Evolutionary conservation across 768 basidiomycete genomes (phyloP), one percentile per base, ranked within the genome.

Genomic region (Podaxis pistillaris): DNA sequence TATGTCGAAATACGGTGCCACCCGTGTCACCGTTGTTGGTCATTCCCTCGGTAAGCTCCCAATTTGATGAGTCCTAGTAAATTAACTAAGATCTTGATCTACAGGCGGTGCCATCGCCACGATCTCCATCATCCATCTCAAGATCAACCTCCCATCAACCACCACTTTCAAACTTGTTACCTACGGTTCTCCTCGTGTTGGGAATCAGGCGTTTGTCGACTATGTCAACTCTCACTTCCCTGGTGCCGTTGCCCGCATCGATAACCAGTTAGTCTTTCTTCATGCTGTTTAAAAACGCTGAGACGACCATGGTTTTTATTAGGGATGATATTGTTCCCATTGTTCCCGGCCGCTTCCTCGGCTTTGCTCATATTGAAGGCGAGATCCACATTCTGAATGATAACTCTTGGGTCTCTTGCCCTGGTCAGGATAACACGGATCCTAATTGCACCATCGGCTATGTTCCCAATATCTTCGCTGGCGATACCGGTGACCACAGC

Each of bases 71-170:
- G 5, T 17, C 1, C 44, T 6, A 46, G 8, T 4, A 19, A 19
- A 6, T 19, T 46, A 9, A 17, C 19, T 19, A 17, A 46, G 9
- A 19, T 3, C 40, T 41, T 53, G 33, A 72, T 41, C 61, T 67
- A n/a, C 69, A 76, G 75, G 76, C 44, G 77, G 73, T 52, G 77
- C 79, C 4, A 66, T 79, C 28, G 71, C 75, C 22, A 75, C 85
- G 3, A 72, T 86, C 41, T 82, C 84, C 59, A 73, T 80, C 5
- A 73, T 86, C n/a, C 83, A 77, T 68, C 76, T 86, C 4, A 81
- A 82, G n/a, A 15, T 70, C 82, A 28, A 79, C 83, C 63, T 70
- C 85, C 44, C 76, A 81, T 4, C 70, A 67, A 17, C 36, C 4
- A 74, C 76, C 3, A 72, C 72, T 9, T 71, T 79, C 67, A 74